A percentile compares a stretch with the other conserved stretches of the same genome.
phyloP scores from a whole-genome alignment of 2,329 filamentous ascomycete genomes.

The Sporothrix euskadiensis region DNA sequence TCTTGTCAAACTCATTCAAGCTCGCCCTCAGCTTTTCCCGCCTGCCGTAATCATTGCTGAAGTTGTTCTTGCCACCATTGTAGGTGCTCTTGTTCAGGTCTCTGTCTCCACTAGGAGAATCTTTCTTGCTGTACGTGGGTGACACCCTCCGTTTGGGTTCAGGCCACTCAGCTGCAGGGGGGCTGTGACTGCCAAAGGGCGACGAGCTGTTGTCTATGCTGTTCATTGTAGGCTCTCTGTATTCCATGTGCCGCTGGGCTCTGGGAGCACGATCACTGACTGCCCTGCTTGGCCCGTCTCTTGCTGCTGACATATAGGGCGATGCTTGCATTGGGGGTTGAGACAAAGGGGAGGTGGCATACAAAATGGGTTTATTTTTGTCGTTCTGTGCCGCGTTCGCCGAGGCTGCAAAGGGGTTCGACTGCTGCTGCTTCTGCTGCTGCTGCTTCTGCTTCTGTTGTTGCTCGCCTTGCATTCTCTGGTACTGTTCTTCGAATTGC shows the following conservation, averaged over 20 bases:
- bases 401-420: conserved; percentile 9
- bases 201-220: neutral
- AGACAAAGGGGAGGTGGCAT: conserved; percentile 22
- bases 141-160: conserved; percentile 17
- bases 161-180: neutral
- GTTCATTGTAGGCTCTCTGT: neutral
- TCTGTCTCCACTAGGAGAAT: conserved; percentile 28
- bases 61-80: neutral
- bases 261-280: neutral
- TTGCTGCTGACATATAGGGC: neutral
- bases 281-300: neutral
- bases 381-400: neutral
- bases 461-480: conserved; percentile 21
- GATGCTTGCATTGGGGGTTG: neutral
- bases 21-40: neutral
- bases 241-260: conserved; percentile 14
- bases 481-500: conserved; percentile 31
- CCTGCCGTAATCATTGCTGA: neutral
- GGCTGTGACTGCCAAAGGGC: neutral
- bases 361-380: conserved; percentile 27
- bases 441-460: conserved; percentile 22
- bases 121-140: neutral
- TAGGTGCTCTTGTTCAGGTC: neutral
- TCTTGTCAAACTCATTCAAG: conserved; percentile 34
- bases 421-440: too few species aligned